Base-by-base conservation (phyloP, 1,284 basidiomycete genomes). In the Ustilago hordei region DNA sequence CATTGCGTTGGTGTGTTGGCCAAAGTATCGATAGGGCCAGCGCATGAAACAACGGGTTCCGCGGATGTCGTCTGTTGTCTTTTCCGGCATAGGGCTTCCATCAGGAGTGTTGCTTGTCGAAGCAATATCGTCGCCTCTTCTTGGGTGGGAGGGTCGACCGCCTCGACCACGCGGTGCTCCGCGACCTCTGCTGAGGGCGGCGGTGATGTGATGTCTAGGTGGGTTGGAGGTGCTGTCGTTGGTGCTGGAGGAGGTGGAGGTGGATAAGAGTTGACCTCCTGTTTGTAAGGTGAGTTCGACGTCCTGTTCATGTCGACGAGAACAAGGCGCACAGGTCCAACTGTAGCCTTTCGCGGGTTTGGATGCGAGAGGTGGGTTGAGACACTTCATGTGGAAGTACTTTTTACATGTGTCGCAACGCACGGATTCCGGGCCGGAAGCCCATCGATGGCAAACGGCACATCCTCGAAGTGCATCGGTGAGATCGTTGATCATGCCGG, bases 1-100 rank as follows among this genome's bases (percentile, higher is more conserved):
- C 50, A 68, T 76, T 28, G 94, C 95, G 39, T 92, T 90, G 2
- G 95, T 97, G 87, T 95, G 92, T 87, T 93, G 90, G 13, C 95
- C 95, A 87, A 98, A 98, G 87, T 98, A 98, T 67, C 95, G 90
- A 87, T 95, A 97, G 1, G 94, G 94, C 95, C 95, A 98, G 89
- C 93, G 91, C 84, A 94, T 93, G 86, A 92, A 95, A 69, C 84
- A 85, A n/a, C 87, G 93, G 90, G 86, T 92, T 91, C 87, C 84
- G 15, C 78, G 78, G n/a, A 82, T 62, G 58, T 86, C 84, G 45
- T 81, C 82, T 2, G 61, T 48, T 4, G 76, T 82, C 70, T 72
- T 74, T 23, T 75, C 75, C 2, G 74, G 80, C 12, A 61, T 61
- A 0, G 79, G 79, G 7, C 59, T 74, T 34, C 75, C 73, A 28